Conservation (phyloP, 345 rosid genomes). For the Lepidium aucheri region DNA sequence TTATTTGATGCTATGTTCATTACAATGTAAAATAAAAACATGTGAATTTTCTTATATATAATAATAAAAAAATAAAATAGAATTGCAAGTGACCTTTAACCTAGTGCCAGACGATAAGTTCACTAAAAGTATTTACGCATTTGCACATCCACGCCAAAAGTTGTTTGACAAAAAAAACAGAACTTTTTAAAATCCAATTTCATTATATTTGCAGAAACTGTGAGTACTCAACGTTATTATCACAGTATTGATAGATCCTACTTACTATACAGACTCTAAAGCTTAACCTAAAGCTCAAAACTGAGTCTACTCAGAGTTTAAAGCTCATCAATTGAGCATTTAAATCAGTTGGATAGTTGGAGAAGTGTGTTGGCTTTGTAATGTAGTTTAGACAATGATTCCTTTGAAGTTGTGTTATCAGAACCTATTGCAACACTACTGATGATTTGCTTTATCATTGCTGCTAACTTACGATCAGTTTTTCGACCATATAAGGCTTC, state of each 20-base stretch:
- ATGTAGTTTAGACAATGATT: slow-evolving; percentile 39
- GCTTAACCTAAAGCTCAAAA: not conserved
- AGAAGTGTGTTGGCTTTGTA: slow-evolving; percentile 36
- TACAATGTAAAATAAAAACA: not conserved
- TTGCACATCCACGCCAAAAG: too few species aligned
- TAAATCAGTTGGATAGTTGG: slow-evolving; percentile 21
- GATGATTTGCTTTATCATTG: slow-evolving; percentile 36
- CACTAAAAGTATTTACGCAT: too few species aligned
- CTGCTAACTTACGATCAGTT: slow-evolving; percentile 19
- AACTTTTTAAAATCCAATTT: too few species aligned
- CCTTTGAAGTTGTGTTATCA: slow-evolving; percentile 6
- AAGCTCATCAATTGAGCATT: too few species aligned
- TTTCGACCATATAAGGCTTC: slow-evolving; percentile 50
- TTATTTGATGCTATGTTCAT: slow-evolving; percentile 10
- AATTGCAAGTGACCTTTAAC: too few species aligned
- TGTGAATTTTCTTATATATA: not conserved
- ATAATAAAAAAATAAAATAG: too few species aligned
- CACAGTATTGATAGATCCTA: not conserved
- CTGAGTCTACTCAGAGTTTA: not conserved
- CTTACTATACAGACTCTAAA: not conserved
- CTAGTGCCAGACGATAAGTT: too few species aligned
- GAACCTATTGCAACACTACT: slow-evolving; percentile 14
- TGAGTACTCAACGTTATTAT: not conserved
- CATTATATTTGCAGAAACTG: not conserved
- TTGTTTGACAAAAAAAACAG: too few species aligned